phyloP scores from a whole-genome alignment of 1,284 basidiomycete species.

The Chondrostereum purpureum region DNA sequence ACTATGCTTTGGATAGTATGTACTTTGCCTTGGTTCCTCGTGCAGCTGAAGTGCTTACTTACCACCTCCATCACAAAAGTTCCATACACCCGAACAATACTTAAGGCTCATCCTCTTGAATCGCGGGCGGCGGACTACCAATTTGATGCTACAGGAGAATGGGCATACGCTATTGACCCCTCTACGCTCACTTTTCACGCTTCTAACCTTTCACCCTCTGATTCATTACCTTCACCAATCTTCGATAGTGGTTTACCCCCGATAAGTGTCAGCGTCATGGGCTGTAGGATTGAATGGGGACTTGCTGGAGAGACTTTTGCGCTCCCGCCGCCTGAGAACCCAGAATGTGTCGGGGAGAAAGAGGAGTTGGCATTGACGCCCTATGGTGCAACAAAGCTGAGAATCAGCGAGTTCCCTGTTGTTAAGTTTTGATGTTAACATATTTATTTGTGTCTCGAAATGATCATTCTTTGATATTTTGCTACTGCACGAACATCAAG shows the following conservation, averaged over 20 bases:
- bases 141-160: conserved; percentile 27
- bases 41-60: not conserved
- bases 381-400: conserved; percentile 33
- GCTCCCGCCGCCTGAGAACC: conserved; percentile 26
- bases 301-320: conserved; percentile 32
- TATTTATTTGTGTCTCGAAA: no score
- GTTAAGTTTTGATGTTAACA: no score
- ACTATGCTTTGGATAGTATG: conserved; percentile 33
- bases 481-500: no score
- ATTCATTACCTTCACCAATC: conserved; percentile 31
- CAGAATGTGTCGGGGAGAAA: conserved; percentile 25
- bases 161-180: conserved; percentile 36
- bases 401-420: conserved; percentile 33
- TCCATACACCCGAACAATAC: conserved; percentile 24
- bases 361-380: conserved; percentile 30
- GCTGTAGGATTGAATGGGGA: conserved; percentile 32
- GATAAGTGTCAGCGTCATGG: conserved; percentile 29
- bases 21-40: not conserved
- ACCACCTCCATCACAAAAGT: no score
- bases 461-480: no score
- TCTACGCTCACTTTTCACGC: conserved; percentile 29
- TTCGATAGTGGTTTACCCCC: conserved; percentile 33
- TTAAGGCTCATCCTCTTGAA: conserved; percentile 28
- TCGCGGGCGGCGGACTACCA: conserved; percentile 31
- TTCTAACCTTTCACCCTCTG: conserved; percentile 22